Conservation (phyloP, 2,329 filamentous ascomycete genomes). For the Aspergillus ochraceoroseus region DNA sequence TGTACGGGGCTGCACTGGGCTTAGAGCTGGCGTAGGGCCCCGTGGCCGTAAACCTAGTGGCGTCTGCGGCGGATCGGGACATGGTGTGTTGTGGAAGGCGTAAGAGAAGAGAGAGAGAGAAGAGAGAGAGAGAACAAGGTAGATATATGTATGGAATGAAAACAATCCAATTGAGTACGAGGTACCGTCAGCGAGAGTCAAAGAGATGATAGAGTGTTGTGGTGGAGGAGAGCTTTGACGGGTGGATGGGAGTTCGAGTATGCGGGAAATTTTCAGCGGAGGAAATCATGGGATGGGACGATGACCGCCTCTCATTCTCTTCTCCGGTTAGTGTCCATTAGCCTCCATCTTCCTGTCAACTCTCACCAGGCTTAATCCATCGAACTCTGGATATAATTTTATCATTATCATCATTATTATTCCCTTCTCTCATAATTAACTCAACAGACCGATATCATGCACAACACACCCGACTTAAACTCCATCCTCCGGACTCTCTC, state of each 20-base stretch:
- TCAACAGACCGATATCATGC: too few species aligned
- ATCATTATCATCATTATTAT: too few species aligned
- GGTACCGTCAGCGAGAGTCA: not conserved
- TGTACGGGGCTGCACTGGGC: slow-evolving; percentile 31
- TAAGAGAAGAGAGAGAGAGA: not conserved
- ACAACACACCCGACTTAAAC: slow-evolving; percentile 36
- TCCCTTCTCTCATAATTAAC: too few species aligned
- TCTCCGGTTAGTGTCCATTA: slow-evolving; percentile 4
- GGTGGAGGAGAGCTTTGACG: slow-evolving; percentile 7
- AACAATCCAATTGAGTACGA: slow-evolving; percentile 1
- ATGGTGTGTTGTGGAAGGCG: slow-evolving; percentile 25
- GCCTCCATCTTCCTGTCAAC: slow-evolving; percentile 1
- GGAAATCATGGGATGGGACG: slow-evolving; percentile 2
- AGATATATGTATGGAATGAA: not conserved
- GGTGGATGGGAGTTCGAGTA: slow-evolving; percentile 3
- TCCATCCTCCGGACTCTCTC: slow-evolving; percentile 43
- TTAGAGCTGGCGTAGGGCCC: slow-evolving; percentile 47
- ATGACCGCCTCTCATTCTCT: slow-evolving; percentile 4
- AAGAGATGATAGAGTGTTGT: slow-evolving; percentile 3
- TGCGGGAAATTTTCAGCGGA: slow-evolving; percentile 22
- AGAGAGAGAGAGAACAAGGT: not conserved
- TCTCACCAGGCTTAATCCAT: too few species aligned
- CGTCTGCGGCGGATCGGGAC: slow-evolving; percentile 48
- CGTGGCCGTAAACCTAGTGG: slow-evolving; percentile 50
- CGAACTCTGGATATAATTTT: too few species aligned